Evolutionary conservation across 1,139 yeast species (phyloP).

Genomic region (Lodderomyces pseudojiufengensis): DNA sequence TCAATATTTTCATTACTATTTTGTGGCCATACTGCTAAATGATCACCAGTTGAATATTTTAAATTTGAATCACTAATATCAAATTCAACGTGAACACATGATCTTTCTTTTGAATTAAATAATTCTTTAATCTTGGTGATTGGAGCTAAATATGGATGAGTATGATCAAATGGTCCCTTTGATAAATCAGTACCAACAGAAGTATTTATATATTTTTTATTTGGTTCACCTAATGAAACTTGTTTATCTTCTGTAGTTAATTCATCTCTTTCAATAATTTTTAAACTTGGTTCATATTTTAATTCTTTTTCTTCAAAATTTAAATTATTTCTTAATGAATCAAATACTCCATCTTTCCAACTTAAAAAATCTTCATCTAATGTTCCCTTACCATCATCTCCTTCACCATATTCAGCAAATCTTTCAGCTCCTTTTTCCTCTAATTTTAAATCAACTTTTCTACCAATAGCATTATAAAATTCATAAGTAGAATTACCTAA

Average conservation of each 20-base stretch:
- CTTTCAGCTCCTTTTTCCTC: slow-evolving; percentile 67
- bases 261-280: slow-evolving; percentile 35
- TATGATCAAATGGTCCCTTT: slow-evolving; percentile 78
- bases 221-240: slow-evolving; percentile 86
- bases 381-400: slow-evolving; percentile 93
- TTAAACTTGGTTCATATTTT: slow-evolving; percentile 69
- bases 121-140: slow-evolving; percentile 62
- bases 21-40: slow-evolving; percentile 91
- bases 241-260: slow-evolving; percentile 28
- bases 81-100: slow-evolving; percentile 88
- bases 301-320: slow-evolving; percentile 74
- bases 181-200: slow-evolving; percentile 30
- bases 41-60: slow-evolving; percentile 93
- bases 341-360: slow-evolving; percentile 84
- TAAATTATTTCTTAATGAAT: slow-evolving; percentile 60
- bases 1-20: slow-evolving; percentile 74
- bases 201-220: slow-evolving; percentile 49
- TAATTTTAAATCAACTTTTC: slow-evolving; percentile 44
- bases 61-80: slow-evolving; percentile 73
- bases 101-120: slow-evolving; percentile 62
- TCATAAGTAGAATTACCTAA: slow-evolving; percentile 94
- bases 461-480: slow-evolving; percentile 81
- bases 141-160: slow-evolving; percentile 81
- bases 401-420: slow-evolving; percentile 76
- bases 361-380: slow-evolving; percentile 92